These are phyloP conservation scores for Wickerhamiella pararugosa DNA, from an alignment of 1,139 yeast species.

Conservation along the genomic window DNA sequence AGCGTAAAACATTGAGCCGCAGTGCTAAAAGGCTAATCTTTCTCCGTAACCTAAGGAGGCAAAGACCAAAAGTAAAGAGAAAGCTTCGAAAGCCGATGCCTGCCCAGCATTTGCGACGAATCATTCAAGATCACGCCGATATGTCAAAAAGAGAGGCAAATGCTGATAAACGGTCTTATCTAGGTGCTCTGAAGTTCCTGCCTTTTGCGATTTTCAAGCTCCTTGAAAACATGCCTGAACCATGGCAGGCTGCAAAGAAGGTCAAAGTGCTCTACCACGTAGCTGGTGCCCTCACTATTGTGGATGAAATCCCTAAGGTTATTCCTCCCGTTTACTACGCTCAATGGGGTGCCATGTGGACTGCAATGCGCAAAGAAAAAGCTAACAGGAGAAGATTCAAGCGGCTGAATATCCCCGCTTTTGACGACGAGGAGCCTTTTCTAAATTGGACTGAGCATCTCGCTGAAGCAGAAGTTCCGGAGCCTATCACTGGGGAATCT, in stretches of 20 bases:
- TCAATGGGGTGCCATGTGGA: constrained; percentile 94
- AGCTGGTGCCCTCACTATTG: constrained; percentile 92
- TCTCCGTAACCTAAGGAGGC: too few species aligned
- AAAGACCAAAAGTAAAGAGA: not conserved
- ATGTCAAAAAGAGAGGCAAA: constrained; percentile 66
- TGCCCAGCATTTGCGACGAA: constrained; percentile 81
- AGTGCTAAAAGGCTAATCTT: too few species aligned
- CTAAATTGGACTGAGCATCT: constrained; percentile 47
- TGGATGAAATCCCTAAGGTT: constrained; percentile 81
- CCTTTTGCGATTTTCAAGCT: constrained; percentile 90
- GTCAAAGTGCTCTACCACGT: constrained; percentile 81
- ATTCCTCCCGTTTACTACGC: constrained; percentile 85
- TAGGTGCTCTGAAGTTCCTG: constrained; percentile 86
- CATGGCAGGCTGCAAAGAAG: constrained; percentile 84
- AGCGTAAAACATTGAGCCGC: too few species aligned
- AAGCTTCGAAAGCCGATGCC: constrained; percentile 39
- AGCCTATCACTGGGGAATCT: too few species aligned
- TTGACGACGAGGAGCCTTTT: constrained; percentile 94
- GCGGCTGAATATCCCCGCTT: constrained; percentile 86
- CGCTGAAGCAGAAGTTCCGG: too few species aligned
- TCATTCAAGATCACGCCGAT: constrained; percentile 74
- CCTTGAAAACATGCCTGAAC: constrained; percentile 94
- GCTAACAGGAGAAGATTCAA: constrained; percentile 81
- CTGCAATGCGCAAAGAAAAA: constrained; percentile 84
- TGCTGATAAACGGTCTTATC: constrained; percentile 74